Percentiles rank a stretch among this genome's conserved stretches.
Conservation (phyloP, 768 basidiomycete genomes). For the Mycena chlorophos region DNA sequence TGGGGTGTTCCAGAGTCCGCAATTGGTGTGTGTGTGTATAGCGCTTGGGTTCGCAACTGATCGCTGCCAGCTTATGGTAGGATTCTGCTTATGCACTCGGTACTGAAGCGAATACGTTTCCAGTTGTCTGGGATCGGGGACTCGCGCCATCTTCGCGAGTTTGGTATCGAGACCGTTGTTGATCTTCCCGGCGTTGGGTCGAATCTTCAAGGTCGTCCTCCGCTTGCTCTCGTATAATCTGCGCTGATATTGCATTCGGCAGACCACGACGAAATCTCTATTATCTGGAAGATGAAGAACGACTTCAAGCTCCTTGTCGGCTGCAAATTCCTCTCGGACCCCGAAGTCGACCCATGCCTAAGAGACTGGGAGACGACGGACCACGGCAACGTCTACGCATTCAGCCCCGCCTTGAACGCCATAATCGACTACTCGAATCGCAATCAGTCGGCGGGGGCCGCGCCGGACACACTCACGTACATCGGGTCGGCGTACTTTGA, state of each 20-base stretch:
- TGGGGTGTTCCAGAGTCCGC: slow-evolving; percentile 26
- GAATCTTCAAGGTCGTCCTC: slow-evolving; percentile 33
- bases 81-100: neutral
- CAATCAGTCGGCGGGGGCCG: slow-evolving; percentile 7
- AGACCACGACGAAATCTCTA: slow-evolving; percentile 27
- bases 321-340: slow-evolving; percentile 30
- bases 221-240: no score
- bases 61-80: slow-evolving; percentile 19
- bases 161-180: slow-evolving; percentile 26
- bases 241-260: no score
- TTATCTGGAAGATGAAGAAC: slow-evolving; percentile 24
- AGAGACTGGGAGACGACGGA: slow-evolving; percentile 26
- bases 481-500: slow-evolving; percentile 27
- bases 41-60: neutral
- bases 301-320: slow-evolving; percentile 23
- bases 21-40: slow-evolving; percentile 13
- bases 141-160: slow-evolving; percentile 13
- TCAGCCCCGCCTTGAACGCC: slow-evolving; percentile 26
- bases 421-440: slow-evolving; percentile 26
- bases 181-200: slow-evolving; percentile 32
- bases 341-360: slow-evolving; percentile 32
- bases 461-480: slow-evolving; percentile 32
- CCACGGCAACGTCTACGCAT: slow-evolving; percentile 30
- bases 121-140: slow-evolving; percentile 32
- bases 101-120: neutral